phyloP scores from a whole-genome alignment of 352 stramenopile species.

The Plasmopara muralis region DNA sequence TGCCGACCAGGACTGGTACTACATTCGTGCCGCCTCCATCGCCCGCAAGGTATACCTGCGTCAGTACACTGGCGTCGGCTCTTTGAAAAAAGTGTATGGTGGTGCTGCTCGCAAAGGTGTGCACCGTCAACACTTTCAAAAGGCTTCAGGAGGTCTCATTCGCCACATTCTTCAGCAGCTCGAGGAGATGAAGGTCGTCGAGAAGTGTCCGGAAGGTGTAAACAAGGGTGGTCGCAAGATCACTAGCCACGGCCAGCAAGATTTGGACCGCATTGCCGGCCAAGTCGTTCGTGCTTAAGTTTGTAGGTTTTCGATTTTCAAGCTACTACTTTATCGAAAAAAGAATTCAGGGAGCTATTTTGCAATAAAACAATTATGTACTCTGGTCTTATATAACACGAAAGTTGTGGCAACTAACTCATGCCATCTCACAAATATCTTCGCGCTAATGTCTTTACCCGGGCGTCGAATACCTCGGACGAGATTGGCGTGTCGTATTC shows the following conservation, averaged over 20 bases:
- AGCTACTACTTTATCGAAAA: constrained; percentile 20
- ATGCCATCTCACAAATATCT: constrained; percentile 65
- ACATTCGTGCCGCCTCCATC: constrained; percentile 96
- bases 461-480: constrained; percentile 89
- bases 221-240: constrained; percentile 94
- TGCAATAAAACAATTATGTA: constrained; percentile 32
- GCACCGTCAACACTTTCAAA: constrained; percentile 94
- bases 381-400: background rate
- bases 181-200: constrained; percentile 97
- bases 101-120: constrained; percentile 89
- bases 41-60: constrained; percentile 98
- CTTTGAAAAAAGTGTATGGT: constrained; percentile 97
- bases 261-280: constrained; percentile 98
- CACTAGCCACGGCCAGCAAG: constrained; percentile 96
- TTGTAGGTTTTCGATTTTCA: constrained; percentile 15
- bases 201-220: constrained; percentile 88
- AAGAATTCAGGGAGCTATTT: constrained; percentile 47
- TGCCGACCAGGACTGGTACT: constrained; percentile 98
- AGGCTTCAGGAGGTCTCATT: constrained; percentile 95
- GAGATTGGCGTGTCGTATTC: constrained; percentile 92
- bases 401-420: background rate
- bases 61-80: constrained; percentile 94
- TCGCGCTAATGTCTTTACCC: constrained; percentile 85
- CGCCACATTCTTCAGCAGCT: constrained; percentile 96
- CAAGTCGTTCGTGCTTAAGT: constrained; percentile 86